Base-by-base conservation (phyloP, 345 rosid genomes). In the Citrus glauca region DNA sequence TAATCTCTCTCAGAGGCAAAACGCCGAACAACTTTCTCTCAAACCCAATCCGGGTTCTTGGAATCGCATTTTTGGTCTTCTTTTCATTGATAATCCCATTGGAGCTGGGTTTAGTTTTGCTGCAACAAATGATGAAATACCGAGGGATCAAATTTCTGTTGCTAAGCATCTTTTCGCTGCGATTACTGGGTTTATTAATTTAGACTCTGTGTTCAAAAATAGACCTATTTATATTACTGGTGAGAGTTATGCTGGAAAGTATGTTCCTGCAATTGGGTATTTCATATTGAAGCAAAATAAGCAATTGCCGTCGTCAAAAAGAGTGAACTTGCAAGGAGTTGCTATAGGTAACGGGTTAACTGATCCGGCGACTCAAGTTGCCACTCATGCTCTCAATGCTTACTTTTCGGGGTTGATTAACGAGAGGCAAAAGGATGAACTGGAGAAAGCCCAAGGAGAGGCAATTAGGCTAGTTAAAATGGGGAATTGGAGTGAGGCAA, bases 101-200 rank as follows among this genome's bases (percentile, higher is more conserved):
- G 98, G 98, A 71, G 83, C 84, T 0, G 98, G 98, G n/a, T 89
- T 95, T 80, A 95, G 98, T 79, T 66, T 93, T 37, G 97, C 97
- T 1, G 84, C 92, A 25, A 79, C 85, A 0, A 75, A 85, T 4
- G 75, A 83, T 38, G 93, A 91, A 71, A 90, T 91, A 50, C 98
- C 98, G 0, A 84, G 56, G 56, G 86, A 90, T 71, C 98, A 93
- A 71, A n/a, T 17, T 5, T 57, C 86, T 5, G 88, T 91, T 6
- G 93, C 94, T 0, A 79, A 89, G 80, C 97, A 94, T 76, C 89
- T 94, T 0, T 92, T 87, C 76, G 81, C 85, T 0, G 94, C 91
- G 4, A 85, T 92, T 9, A 73, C 72, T 1, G 86, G 78, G 76
- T 92, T 94, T 79, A 65, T 85, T n/a, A 82, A 85, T 20, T 79